Evolutionary conservation across 768 basidiomycete genomes (phyloP).

Genomic region (Tylopilus rubrobrunneus): DNA sequence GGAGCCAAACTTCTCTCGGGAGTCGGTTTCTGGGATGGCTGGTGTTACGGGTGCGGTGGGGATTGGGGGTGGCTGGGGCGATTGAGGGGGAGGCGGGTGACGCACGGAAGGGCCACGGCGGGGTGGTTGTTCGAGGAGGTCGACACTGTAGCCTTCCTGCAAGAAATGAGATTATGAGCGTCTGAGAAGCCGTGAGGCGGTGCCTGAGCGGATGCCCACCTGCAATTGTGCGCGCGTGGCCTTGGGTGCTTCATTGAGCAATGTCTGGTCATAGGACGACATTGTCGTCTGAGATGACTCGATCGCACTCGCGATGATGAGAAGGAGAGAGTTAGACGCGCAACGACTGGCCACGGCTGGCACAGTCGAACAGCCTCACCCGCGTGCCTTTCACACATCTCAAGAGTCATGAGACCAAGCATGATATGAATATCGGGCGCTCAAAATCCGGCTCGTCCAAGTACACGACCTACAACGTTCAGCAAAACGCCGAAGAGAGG

Average conservation of each 20-base stretch:
- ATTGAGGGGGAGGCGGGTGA: slow-evolving; percentile 11
- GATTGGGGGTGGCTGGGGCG: slow-evolving; percentile 12
- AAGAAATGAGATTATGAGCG: background rate
- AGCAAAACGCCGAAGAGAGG: background rate
- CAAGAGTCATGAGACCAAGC: background rate
- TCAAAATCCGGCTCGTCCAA: no score
- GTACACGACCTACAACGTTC: background rate
- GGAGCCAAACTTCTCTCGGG: slow-evolving; percentile 12
- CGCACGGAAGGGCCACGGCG: slow-evolving; percentile 22
- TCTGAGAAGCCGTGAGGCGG: slow-evolving; percentile 3
- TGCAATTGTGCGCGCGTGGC: slow-evolving; percentile 43
- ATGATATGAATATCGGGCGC: background rate
- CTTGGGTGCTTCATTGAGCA: slow-evolving; percentile 38
- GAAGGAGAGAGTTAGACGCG: slow-evolving; percentile 17
- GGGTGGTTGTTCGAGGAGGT: slow-evolving; percentile 34
- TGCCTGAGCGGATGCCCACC: slow-evolving; percentile 31
- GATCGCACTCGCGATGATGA: background rate
- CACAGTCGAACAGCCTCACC: slow-evolving; percentile 21
- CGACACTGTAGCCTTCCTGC: slow-evolving; percentile 54
- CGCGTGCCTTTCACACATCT: slow-evolving; percentile 16
- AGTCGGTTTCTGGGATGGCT: slow-evolving; percentile 6
- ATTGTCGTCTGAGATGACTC: slow-evolving; percentile 4
- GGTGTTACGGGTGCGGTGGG: slow-evolving; percentile 7
- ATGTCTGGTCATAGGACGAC: slow-evolving; percentile 38
- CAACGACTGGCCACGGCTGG: background rate